Conservation (phyloP, 2,329 filamentous ascomycete genomes). For the Penicillium sp. region DNA sequence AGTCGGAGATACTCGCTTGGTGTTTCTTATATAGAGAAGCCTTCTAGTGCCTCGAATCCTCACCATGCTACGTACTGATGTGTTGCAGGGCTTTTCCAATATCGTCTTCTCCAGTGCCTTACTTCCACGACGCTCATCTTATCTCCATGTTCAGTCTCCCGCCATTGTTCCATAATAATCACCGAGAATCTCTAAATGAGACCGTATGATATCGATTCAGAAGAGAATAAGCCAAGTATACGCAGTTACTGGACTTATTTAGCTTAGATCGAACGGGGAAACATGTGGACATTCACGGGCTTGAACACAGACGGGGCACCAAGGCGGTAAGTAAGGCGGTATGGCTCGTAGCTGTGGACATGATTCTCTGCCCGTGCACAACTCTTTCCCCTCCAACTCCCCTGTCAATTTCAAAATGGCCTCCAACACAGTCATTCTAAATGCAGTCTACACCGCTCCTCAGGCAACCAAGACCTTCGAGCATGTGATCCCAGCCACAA, state of each 20-base stretch:
- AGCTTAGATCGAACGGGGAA: background rate
- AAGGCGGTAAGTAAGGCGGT: constrained; percentile 12
- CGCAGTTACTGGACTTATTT: background rate
- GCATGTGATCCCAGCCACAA: constrained; percentile 27
- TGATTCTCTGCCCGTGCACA: background rate
- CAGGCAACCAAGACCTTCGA: constrained; percentile 33
- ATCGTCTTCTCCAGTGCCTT: background rate
- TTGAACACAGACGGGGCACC: background rate
- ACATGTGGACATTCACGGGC: too few species aligned
- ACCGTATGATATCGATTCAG: constrained; percentile 4
- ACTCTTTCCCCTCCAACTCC: background rate
- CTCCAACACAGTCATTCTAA: constrained; percentile 14
- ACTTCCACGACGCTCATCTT: background rate
- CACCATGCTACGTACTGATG: background rate
- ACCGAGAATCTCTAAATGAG: background rate
- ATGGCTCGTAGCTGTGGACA: background rate
- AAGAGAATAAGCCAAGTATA: background rate
- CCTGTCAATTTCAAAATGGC: constrained; percentile 3
- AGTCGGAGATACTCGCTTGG: background rate
- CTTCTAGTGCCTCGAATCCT: background rate
- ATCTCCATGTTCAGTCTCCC: background rate
- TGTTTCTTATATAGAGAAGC: background rate
- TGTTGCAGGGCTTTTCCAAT: background rate
- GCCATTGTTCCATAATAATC: background rate
- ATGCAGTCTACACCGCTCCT: constrained; percentile 32